These are phyloP conservation scores for Pichia norvegensis DNA, from an alignment of 1,139 yeast genomes.

Conservation along the genomic window DNA sequence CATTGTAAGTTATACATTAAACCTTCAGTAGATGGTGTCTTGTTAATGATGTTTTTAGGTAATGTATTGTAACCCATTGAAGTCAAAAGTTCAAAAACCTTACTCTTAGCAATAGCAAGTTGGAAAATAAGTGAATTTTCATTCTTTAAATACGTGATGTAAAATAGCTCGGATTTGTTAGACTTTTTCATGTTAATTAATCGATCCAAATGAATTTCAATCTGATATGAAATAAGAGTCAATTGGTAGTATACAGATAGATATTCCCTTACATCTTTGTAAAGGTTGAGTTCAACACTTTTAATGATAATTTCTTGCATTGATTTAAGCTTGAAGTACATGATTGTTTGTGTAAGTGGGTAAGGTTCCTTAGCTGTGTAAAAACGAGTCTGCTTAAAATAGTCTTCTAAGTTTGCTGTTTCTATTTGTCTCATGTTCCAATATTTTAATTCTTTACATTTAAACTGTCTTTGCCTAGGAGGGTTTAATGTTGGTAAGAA, in stretches of 20 bases:
- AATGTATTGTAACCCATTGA: slow-evolving; percentile 18
- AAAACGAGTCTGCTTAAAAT: slow-evolving; percentile 4
- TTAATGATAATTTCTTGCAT: slow-evolving; percentile 68
- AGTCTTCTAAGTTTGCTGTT: slow-evolving; percentile 11
- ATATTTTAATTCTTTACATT: slow-evolving; percentile 45
- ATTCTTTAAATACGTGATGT: slow-evolving; percentile 5
- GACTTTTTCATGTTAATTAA: slow-evolving; percentile 23
- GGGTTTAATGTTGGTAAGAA: slow-evolving; percentile 37
- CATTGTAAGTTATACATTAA: slow-evolving; percentile 59
- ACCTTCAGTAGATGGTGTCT: slow-evolving; percentile 31
- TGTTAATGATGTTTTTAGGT: slow-evolving; percentile 19
- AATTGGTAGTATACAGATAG: slow-evolving; percentile 31
- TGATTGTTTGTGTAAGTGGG: slow-evolving; percentile 10
- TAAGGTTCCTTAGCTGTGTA: slow-evolving; percentile 4
- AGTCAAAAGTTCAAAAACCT: slow-evolving; percentile 7
- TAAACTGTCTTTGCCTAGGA: slow-evolving; percentile 72
- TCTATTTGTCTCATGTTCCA: slow-evolving; percentile 70
- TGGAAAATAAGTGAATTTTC: slow-evolving; percentile 6
- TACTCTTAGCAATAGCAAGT: slow-evolving; percentile 8
- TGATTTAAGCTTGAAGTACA: slow-evolving; percentile 42
- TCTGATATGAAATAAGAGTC: slow-evolving; percentile 64
- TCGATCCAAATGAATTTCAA: slow-evolving; percentile 35
- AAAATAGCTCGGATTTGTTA: neutral
- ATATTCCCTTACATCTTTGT: slow-evolving; percentile 57
- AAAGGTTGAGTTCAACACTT: slow-evolving; percentile 73